A percentile compares a stretch with the other conserved stretches of the same genome.
phyloP scores from a whole-genome alignment of 2,329 filamentous ascomycete species.

The Venturia oleaginea region DNA sequence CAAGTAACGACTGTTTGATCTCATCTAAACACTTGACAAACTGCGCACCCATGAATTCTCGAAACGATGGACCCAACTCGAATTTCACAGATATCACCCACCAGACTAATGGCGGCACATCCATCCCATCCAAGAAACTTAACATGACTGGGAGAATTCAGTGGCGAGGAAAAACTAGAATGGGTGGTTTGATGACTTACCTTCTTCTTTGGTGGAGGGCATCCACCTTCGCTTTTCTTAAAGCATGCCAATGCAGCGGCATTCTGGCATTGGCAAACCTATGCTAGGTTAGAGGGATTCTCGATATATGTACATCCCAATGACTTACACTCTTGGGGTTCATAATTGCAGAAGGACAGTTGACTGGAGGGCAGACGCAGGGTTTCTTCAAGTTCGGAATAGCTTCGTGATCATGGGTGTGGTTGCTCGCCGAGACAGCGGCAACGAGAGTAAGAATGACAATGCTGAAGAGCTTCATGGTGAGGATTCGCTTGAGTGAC shows the following conservation, averaged over 20 bases:
- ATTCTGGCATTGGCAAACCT: constrained; percentile 1
- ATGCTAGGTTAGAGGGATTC: neutral
- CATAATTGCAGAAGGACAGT: neutral
- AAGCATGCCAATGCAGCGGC: neutral
- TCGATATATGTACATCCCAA: too few species aligned
- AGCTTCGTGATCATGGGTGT: neutral
- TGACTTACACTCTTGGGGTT: neutral
- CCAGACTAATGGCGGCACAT: neutral
- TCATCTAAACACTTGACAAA: too few species aligned
- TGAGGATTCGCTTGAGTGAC: neutral
- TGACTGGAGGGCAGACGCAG: neutral
- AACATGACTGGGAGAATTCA: neutral
- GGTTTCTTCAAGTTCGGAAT: neutral
- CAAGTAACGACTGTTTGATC: too few species aligned
- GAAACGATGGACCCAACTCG: too few species aligned
- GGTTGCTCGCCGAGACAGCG: neutral
- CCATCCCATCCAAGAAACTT: neutral
- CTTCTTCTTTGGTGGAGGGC: neutral
- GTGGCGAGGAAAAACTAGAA: neutral
- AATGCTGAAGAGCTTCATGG: neutral
- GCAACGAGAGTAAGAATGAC: neutral
- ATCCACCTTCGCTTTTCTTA: neutral
- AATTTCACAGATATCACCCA: too few species aligned
- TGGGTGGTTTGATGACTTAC: neutral
- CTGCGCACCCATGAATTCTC: too few species aligned